phyloP scores from a whole-genome alignment of 83 land plant genomes.

The Thuja plicata region DNA sequence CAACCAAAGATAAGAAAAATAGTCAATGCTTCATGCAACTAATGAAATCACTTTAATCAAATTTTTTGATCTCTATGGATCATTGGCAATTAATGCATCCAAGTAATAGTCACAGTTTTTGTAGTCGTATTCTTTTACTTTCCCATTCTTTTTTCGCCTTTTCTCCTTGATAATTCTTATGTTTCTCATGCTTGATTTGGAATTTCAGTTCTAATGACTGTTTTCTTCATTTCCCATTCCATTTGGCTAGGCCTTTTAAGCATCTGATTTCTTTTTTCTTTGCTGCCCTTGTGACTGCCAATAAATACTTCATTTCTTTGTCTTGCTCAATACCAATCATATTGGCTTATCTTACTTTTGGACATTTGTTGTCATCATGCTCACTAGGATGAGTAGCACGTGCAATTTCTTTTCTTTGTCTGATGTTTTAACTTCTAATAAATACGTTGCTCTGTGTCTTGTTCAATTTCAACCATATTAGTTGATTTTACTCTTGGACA shows the following conservation, averaged over 20 bases:
- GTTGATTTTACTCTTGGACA: neutral
- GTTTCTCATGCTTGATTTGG: neutral
- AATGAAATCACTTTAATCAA: neutral
- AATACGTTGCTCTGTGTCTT: too few relatives aligned
- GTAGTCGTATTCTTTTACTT: neutral
- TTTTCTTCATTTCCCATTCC: neutral
- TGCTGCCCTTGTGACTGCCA: neutral
- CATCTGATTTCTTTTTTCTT: neutral
- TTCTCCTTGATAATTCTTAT: neutral
- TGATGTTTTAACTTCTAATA: neutral
- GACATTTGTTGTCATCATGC: neutral
- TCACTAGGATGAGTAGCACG: neutral
- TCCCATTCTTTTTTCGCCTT: neutral
- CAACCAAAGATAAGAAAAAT: neutral
- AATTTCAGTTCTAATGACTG: neutral
- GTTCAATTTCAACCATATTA: neutral
- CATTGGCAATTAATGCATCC: neutral
- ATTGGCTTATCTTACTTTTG: neutral
- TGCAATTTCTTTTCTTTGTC: neutral
- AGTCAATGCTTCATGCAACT: neutral
- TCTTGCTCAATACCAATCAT: neutral
- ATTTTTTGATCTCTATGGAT: neutral
- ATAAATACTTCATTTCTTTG: neutral
- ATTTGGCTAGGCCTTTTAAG: neutral
- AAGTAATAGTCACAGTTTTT: neutral